Base-by-base conservation (phyloP, 1,284 basidiomycete genomes). In the Sutorius eximius region DNA sequence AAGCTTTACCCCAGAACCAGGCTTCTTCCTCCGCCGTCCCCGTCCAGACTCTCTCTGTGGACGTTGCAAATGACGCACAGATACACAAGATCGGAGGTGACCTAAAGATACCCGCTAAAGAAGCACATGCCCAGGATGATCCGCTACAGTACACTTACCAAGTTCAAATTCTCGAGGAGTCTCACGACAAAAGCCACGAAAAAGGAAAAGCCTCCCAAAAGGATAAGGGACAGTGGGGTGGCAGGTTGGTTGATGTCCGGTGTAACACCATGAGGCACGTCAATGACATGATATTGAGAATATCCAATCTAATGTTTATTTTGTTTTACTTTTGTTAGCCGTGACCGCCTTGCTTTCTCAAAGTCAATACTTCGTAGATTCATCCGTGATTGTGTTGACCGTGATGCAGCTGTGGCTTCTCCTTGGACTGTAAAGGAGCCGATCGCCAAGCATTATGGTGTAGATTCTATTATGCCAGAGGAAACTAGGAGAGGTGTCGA, bases 291-390 rank as follows among this genome's bases (percentile, higher is more conserved):
- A 30, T 12, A 36, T 56, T 41, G 49, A 16, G 57, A 27, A 38
- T 24, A 29, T 36, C 32, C 37, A 24, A 44, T 40, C 51, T 59
- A 37, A 59, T 53, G 43, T 20, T 51, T 7, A 18, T 16, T 22
- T 24, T 27, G 27, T 24, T 47, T 38, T 38, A 33, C 11, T 22
- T 57, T 24, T 48, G 9, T 51, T 61, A 95, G 92, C 68, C 93
- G 96, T 58, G 96, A 99, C 71, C 91, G 95, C 54, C 81, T 95
- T 34, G 87, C 91, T 20, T 98, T 98, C 74, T 96, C 93, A 42
- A 97, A 98, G 71, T 94, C 95, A 15, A 96, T 98, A 63, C 82
- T 99, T 30, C 92, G 95, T 60, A 90, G 95, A 37, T 98, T 96
- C 74, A 89, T 99, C 49, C 89, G 93, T 58, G 96, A 98, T 67